These are phyloP conservation scores for Chaetomiaceae sp. DNA, from an alignment of 2,329 filamentous ascomycete species.

Conservation along the genomic window DNA sequence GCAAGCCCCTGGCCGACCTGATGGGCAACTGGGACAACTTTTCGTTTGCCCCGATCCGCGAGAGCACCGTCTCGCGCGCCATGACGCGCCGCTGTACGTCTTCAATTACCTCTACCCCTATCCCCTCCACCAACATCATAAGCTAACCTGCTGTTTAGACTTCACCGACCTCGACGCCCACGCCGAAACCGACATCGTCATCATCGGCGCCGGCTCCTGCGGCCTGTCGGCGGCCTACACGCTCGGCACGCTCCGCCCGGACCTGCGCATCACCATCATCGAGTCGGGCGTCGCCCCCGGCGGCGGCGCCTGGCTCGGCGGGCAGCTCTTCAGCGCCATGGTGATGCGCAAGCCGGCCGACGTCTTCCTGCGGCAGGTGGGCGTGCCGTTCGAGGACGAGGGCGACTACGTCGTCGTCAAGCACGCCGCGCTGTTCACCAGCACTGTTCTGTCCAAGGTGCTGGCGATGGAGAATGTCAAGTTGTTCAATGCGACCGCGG, in stretches of 20 bases:
- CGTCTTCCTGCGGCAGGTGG: constrained; percentile 74
- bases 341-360: constrained; percentile 91
- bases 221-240: constrained; percentile 81
- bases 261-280: constrained; percentile 87
- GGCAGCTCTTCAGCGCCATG: constrained; percentile 93
- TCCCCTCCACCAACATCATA: not conserved
- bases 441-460: constrained; percentile 78
- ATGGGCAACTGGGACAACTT: constrained; percentile 77
- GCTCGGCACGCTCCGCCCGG: constrained; percentile 75
- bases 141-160: constrained; percentile 37
- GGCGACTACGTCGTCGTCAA: constrained; percentile 87
- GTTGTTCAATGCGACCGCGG: constrained; percentile 90
- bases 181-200: constrained; percentile 90
- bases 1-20: constrained; percentile 59
- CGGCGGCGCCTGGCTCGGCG: constrained; percentile 87
- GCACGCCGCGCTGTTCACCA: constrained; percentile 89
- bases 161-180: constrained; percentile 84
- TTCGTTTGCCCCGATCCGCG: constrained; percentile 79
- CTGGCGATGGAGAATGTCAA: constrained; percentile 85
- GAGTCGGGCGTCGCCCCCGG: constrained; percentile 84
- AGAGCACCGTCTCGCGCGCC: constrained; percentile 86
- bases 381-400: constrained; percentile 83
- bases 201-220: constrained; percentile 85
- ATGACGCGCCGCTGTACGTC: constrained; percentile 72
- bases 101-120: not conserved